phyloP scores from a whole-genome alignment of 257 asterid species.

The Misopates orontium region DNA sequence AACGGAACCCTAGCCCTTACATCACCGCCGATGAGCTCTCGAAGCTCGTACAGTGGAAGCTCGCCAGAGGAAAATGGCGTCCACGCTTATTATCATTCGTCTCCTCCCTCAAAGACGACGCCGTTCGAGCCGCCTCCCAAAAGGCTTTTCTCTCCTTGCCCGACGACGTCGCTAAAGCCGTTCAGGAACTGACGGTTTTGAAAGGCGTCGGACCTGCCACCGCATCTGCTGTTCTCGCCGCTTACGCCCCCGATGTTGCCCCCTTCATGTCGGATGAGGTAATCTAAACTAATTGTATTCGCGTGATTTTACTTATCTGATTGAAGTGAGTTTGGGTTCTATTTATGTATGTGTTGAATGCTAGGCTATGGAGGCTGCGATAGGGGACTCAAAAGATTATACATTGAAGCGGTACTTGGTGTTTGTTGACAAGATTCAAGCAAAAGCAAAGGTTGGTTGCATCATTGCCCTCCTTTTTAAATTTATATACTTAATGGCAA shows the following conservation, averaged over 20 bases:
- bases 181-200: constrained; percentile 60
- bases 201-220: constrained; percentile 98
- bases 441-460: constrained; percentile 65
- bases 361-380: constrained; percentile 73
- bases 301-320: too few relatives aligned
- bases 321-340: neutral
- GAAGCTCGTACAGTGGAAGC: constrained; percentile 87
- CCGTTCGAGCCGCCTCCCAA: constrained; percentile 60
- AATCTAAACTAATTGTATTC: too few relatives aligned
- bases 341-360: neutral
- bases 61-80: constrained; percentile 84
- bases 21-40: constrained; percentile 66
- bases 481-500: neutral
- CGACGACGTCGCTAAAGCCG: constrained; percentile 65
- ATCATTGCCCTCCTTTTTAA: neutral
- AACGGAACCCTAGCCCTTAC: constrained; percentile 68
- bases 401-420: constrained; percentile 64
- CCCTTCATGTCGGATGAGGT: constrained; percentile 97
- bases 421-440: constrained; percentile 66
- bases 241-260: constrained; percentile 72
- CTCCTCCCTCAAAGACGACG: constrained; percentile 54
- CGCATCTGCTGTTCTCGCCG: constrained; percentile 90
- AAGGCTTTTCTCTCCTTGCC: constrained; percentile 74
- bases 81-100: constrained; percentile 78
- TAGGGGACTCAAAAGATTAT: constrained; percentile 77